Evolutionary conservation across 768 basidiomycete genomes (phyloP).

Genomic region (Leccinum boreale): DNA sequence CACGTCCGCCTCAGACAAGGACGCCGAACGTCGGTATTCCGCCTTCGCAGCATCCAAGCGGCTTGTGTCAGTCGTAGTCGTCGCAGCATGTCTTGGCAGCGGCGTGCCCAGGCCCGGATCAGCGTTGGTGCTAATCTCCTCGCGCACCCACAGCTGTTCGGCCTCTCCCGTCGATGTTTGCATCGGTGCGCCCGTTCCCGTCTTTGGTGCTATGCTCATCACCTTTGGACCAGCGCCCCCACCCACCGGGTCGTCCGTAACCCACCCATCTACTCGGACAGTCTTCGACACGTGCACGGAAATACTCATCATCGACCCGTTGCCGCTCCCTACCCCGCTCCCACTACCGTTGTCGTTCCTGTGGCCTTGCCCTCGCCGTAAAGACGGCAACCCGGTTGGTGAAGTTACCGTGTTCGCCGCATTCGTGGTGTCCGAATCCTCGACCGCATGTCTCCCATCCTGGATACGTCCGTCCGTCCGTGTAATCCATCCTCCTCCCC

Average conservation of each 20-base stretch:
- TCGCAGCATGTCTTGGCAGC: constrained; percentile 1
- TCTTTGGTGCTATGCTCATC: neutral
- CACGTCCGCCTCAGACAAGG: constrained; percentile 7
- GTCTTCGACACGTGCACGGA: neutral
- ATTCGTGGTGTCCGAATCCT: constrained; percentile 12
- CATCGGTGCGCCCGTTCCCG: neutral
- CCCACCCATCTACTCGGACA: constrained; percentile 16
- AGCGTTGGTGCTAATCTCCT: neutral
- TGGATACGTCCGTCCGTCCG: constrained; percentile 25
- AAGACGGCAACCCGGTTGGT: neutral
- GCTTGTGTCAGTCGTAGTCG: neutral
- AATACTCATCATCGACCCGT: neutral
- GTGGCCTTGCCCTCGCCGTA: neutral
- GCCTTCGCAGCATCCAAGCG: neutral
- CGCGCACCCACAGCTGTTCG: no score
- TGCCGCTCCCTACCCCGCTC: neutral
- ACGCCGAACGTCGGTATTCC: constrained; percentile 15
- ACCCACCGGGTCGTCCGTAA: constrained; percentile 9
- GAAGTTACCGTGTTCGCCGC: no score
- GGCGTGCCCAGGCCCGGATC: neutral
- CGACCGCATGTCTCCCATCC: neutral
- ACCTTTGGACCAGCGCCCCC: neutral
- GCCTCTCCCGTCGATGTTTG: no score
- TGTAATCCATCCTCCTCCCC: constrained; percentile 23
- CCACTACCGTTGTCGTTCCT: no score